Base-by-base conservation (phyloP, 192 early-diverging fungal genomes). In the Diversispora epigaea region DNA sequence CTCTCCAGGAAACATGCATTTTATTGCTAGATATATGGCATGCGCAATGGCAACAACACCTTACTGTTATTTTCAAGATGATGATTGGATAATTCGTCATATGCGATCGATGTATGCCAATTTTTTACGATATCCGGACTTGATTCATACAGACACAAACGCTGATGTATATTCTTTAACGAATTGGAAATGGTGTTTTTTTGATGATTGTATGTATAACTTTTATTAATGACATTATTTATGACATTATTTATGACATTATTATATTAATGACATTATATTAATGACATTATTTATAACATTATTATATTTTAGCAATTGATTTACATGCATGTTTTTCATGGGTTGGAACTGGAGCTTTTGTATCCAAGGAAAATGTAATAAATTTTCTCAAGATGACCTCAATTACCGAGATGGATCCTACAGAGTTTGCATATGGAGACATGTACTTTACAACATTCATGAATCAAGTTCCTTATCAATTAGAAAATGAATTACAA, bases 61-160 rank as follows among this genome's bases (percentile, higher is more conserved):
- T 0, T 86, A 86, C 63, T 88, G 87, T 68, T 88, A 88, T 72
- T 88, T 88, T 46, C 85, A 86, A 75, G 87, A 86, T 71, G 84
- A 85, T 40, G 84, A 85, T 67, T 85, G 84, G 84, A 73, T 77
- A 41, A 79, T 79, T 12, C 73, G 73, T 10, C 80, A 83, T 50
- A 61, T 86, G 43, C 71, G 87, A 58, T 80, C 82, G 60, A 80
- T 86, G 55, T 88, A 88, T 77, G 84, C 85, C 61, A 88, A 88
- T 49, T 88, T 86, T 75, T 65, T 88, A 11, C 78, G 85, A 0
- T 84, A 82, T 52, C 85, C 87, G 4, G 77, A 84, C 63, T 78
- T 86, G 47, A 70, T 88, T 14, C 87, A 88, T 60, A 84, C 84
- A 9, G 85, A 86, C n/a, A 82, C 83, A 47, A 85, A 79, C 55